phyloP scores from a whole-genome alignment of 495 filamentous ascomycete species.

The Ramalina intermedia region DNA sequence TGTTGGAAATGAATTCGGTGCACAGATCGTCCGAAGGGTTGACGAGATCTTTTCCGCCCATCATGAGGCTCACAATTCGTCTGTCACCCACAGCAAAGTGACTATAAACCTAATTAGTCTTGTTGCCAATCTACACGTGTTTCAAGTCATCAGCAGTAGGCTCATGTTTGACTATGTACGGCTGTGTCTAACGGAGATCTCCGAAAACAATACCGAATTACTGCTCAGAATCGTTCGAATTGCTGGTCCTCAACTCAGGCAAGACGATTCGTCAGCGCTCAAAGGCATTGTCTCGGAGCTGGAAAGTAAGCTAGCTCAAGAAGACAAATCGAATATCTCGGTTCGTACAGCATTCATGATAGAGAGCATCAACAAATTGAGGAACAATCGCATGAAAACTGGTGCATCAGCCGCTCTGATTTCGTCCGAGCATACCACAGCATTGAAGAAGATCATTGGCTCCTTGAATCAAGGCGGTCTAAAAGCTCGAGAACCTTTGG shows the following conservation, averaged over 20 bases:
- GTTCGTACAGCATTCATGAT: slow-evolving; percentile 97
- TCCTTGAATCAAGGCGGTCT: slow-evolving; percentile 52
- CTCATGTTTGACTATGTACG: slow-evolving; percentile 84
- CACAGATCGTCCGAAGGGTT: slow-evolving; percentile 62
- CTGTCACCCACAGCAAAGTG: slow-evolving; percentile 45
- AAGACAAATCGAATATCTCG: slow-evolving; percentile 56
- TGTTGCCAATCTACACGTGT: slow-evolving; percentile 78
- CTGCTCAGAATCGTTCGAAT: slow-evolving; percentile 72
- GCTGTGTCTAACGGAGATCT: slow-evolving; percentile 56
- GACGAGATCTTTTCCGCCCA: slow-evolving; percentile 52
- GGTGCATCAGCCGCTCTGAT: slow-evolving; percentile 46
- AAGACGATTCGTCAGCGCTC: slow-evolving; percentile 79
- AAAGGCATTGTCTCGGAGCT: slow-evolving; percentile 80
- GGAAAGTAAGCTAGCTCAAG: slow-evolving; percentile 50
- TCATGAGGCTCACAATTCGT: slow-evolving; percentile 35
- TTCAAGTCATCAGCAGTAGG: slow-evolving; percentile 69
- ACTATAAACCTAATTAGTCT: slow-evolving; percentile 68
- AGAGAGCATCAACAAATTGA: slow-evolving; percentile 83
- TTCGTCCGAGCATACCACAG: slow-evolving; percentile 58
- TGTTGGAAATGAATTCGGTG: slow-evolving; percentile 75
- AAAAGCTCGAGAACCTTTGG: slow-evolving; percentile 66
- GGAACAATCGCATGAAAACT: slow-evolving; percentile 82
- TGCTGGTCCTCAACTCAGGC: slow-evolving; percentile 67
- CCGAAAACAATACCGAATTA: slow-evolving; percentile 83
- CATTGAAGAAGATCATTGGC: slow-evolving; percentile 72